Evolutionary conservation across 371 early-diverging fungal species (phyloP).

Genomic region (Saksenaea vasiformis): DNA sequence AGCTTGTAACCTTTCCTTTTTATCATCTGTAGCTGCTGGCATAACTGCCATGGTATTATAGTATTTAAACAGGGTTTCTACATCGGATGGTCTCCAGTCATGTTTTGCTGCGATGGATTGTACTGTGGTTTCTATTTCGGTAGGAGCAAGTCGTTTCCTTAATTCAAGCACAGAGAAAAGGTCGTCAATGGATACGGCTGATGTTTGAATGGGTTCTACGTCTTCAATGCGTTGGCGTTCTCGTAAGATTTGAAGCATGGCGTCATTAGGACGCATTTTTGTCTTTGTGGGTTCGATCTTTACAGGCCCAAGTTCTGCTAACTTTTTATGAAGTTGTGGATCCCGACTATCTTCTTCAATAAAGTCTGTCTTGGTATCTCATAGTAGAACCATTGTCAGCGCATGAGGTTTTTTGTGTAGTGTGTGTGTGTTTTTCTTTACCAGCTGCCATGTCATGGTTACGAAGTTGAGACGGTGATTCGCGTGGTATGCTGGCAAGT

Average conservation of each 20-base stretch:
- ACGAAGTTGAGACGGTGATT: slow-evolving; percentile 32
- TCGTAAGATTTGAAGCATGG: slow-evolving; percentile 43
- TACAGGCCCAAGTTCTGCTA: slow-evolving; percentile 38
- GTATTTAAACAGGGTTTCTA: slow-evolving; percentile 31
- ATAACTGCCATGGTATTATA: slow-evolving; percentile 45
- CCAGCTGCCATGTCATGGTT: slow-evolving; percentile 3
- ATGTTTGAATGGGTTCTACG: slow-evolving; percentile 20
- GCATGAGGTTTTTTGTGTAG: too few relatives aligned
- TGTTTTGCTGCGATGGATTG: slow-evolving; percentile 26
- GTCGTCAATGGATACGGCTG: slow-evolving; percentile 29
- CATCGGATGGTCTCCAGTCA: slow-evolving; percentile 25
- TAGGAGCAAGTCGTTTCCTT: slow-evolving; percentile 37
- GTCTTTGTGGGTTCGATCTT: slow-evolving; percentile 35
- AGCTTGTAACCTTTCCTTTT: slow-evolving; percentile 32
- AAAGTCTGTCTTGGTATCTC: slow-evolving; percentile 23
- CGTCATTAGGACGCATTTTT: slow-evolving; percentile 41
- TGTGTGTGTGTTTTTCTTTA: neutral
- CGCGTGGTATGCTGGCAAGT: slow-evolving; percentile 23
- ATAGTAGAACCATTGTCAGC: too few relatives aligned
- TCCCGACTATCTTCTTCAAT: slow-evolving; percentile 39
- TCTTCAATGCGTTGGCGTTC: slow-evolving; percentile 33
- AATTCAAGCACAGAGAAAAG: slow-evolving; percentile 37
- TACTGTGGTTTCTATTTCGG: slow-evolving; percentile 23
- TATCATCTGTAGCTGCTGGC: slow-evolving; percentile 35
- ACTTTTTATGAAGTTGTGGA: slow-evolving; percentile 38